Evolutionary conservation across 1,284 basidiomycete species (phyloP).

Genomic region (Thecaphora frezii): DNA sequence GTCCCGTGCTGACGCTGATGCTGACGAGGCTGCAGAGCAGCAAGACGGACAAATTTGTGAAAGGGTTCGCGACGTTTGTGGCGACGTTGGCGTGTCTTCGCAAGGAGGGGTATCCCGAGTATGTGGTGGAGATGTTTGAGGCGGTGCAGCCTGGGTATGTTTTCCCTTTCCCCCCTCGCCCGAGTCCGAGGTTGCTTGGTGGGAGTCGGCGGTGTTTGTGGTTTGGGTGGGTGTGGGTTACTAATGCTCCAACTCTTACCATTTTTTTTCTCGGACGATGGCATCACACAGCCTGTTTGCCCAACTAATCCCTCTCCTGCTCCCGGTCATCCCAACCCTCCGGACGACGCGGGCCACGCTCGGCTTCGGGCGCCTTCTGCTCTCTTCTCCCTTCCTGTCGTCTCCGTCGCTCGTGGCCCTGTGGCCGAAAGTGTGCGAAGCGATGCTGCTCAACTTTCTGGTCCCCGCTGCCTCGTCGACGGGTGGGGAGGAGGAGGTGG

Average conservation of each 20-base stretch:
- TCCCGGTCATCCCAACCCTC: conserved; percentile 75
- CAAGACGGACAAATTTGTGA: conserved; percentile 86
- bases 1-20: conserved; percentile 76
- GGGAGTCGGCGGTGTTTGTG: neutral
- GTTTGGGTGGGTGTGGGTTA: too few species aligned
- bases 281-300: conserved; percentile 67
- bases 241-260: neutral
- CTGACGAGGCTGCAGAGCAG: conserved; percentile 81
- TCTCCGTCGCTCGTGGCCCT: conserved; percentile 65
- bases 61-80: conserved; percentile 79
- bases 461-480: conserved; percentile 74
- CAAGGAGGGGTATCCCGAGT: conserved; percentile 74
- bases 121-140: conserved; percentile 75
- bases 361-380: conserved; percentile 77
- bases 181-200: neutral
- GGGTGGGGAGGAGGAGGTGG: conserved; percentile 65
- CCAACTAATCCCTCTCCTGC: conserved; percentile 76
- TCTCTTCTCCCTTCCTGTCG: conserved; percentile 65
- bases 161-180: neutral
- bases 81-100: conserved; percentile 74
- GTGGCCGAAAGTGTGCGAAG: conserved; percentile 7
- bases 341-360: conserved; percentile 77
- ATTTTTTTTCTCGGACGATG: neutral
- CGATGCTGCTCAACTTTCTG: conserved; percentile 68
- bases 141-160: conserved; percentile 74